These are phyloP conservation scores for Cordyceps tenuipes DNA, from an alignment of 2,329 filamentous ascomycete genomes.

Conservation along the genomic window DNA sequence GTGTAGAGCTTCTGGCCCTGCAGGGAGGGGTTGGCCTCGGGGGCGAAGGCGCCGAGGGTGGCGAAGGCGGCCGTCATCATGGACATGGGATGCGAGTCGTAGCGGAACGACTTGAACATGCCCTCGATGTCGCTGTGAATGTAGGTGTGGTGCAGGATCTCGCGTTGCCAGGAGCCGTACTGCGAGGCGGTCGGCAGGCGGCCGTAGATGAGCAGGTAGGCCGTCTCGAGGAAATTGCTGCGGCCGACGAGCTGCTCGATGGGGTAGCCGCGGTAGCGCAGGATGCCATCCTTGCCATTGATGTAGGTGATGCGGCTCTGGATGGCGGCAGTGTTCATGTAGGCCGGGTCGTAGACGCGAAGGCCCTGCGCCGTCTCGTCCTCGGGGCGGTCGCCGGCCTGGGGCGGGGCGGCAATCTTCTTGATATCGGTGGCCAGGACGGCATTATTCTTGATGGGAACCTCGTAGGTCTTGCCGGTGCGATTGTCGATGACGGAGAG, in stretches of 20 bases:
- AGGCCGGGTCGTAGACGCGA: conserved; percentile 42
- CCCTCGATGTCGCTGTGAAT: conserved; percentile 40
- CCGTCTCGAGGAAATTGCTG: conserved; percentile 41
- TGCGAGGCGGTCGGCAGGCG: conserved; percentile 37
- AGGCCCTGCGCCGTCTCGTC: conserved; percentile 41
- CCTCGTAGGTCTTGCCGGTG: conserved; percentile 38
- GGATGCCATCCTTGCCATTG: conserved; percentile 41
- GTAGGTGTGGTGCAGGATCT: conserved; percentile 44
- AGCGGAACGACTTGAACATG: conserved; percentile 43
- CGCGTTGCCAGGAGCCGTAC: conserved; percentile 33
- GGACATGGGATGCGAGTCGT: conserved; percentile 45
- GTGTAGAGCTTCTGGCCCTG: conserved; percentile 42
- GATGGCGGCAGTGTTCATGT: conserved; percentile 45
- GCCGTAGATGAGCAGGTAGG: conserved; percentile 44
- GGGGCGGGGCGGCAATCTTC: conserved; percentile 34
- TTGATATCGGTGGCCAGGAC: conserved; percentile 44
- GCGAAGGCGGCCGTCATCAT: conserved; percentile 43
- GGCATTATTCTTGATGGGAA: conserved; percentile 41
- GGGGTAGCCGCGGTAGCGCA: conserved; percentile 44
- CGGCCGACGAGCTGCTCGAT: conserved; percentile 42
- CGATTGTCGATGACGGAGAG: conserved; percentile 42
- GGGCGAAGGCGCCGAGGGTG: conserved; percentile 40
- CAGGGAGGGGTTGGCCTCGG: conserved; percentile 42
- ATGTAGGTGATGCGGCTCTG: conserved; percentile 44
- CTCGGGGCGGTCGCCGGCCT: conserved; percentile 29